Base-by-base conservation (phyloP, 1,284 basidiomycete genomes). In the Pterula multifida region DNA sequence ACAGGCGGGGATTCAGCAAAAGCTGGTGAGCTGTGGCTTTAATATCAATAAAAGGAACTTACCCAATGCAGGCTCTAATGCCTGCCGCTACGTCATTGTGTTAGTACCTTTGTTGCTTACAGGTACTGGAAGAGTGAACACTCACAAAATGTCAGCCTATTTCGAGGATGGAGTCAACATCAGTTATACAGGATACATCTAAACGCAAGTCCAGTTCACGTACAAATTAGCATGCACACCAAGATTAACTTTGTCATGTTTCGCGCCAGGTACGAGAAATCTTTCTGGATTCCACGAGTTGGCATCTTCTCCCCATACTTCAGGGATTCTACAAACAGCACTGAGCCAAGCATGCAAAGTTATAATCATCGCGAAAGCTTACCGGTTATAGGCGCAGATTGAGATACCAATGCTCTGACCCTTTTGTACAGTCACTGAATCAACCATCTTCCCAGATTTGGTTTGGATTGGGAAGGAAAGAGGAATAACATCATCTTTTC, bases 31-130 rank as follows among this genome's bases (percentile, higher is more conserved):
- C 17, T 17, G 3, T 28, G 2, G 21, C 13, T 9, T 32, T 2
- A 21, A 19, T 13, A 4, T 11, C 47, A 42, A 45, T 4, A 21
- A 35, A 2, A 21, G 49, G 45, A 2, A 35, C 55, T 49, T 48
- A 58, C 56, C 59, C 59, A 49, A 60, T 59, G 39, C 59, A 61
- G 11, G 45, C 51, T 26, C 58, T 55, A 19, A 55, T 36, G 26
- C 60, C 60, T 42, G 54, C 57, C 36, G 55, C 57, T 57, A 26
- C 12, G 36, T 13, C 19, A 36, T 28, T 1, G 13, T 35, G 24
- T 24, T 22, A 49, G 19, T 23, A 39, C n/a, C n/a, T n/a, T n/a
- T n/a, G n/a, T n/a, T n/a, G n/a, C n/a, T n/a, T n/a, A n/a, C n/a
- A n/a, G n/a, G n/a, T n/a, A n/a, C n/a, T n/a, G n/a, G n/a, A n/a